These are phyloP conservation scores for Ochromonas danica DNA, from an alignment of 108 stramenopile species.

Conservation along the genomic window DNA sequence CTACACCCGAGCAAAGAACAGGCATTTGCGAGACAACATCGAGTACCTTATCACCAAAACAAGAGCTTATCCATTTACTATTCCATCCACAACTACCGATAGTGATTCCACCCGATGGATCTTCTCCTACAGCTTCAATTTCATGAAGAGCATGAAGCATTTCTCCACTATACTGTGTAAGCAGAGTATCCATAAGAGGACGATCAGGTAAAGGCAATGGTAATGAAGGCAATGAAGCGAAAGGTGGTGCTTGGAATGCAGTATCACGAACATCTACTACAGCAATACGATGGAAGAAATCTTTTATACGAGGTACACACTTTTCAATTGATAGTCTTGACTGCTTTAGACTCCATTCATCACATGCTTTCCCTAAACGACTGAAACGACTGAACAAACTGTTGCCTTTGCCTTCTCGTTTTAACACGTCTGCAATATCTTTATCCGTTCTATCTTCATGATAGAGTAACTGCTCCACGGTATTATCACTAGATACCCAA, in stretches of 20 bases:
- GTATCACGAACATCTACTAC: background rate
- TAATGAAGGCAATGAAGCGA: background rate
- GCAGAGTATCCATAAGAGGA: background rate
- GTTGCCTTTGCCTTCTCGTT: too few species aligned
- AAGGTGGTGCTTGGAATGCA: background rate
- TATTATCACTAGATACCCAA: too few species aligned
- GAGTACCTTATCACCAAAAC: background rate
- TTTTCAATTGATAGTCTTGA: background rate
- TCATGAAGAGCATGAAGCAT: background rate
- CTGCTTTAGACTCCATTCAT: background rate
- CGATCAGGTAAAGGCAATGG: too few species aligned
- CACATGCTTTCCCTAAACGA: too few species aligned
- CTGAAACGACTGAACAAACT: too few species aligned
- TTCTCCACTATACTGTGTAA: background rate
- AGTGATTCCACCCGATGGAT: background rate
- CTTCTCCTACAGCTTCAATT: too few species aligned
- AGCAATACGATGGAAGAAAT: background rate
- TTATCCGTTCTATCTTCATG: too few species aligned
- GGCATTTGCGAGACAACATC: background rate
- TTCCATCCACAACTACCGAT: constrained; percentile 12
- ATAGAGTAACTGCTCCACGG: too few species aligned
- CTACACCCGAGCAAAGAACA: constrained; percentile 5
- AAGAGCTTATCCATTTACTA: background rate
- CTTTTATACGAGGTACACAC: too few species aligned
- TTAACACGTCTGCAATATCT: too few species aligned